Conservation (phyloP, 352 stramenopile species). For the Chloridella minuta region DNA sequence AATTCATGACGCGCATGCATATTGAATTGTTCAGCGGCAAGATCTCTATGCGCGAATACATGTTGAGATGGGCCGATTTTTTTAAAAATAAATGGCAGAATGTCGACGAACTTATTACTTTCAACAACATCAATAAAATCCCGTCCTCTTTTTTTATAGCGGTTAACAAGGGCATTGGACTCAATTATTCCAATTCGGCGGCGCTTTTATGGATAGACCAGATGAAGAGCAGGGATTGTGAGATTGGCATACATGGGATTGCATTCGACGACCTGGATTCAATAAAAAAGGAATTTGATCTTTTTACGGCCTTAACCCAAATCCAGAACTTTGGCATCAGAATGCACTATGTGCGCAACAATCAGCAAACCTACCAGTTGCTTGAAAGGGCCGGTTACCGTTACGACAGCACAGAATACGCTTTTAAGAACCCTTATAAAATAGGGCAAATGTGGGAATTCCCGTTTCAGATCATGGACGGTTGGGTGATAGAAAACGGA, state of each 20-base stretch:
- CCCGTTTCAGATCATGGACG: neutral
- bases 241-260: neutral
- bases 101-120: neutral
- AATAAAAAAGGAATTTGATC: neutral
- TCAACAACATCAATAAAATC: neutral
- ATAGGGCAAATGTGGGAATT: neutral
- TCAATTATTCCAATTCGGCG: neutral
- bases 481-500: neutral
- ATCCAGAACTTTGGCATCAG: neutral
- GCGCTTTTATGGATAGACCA: neutral
- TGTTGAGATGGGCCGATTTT: neutral
- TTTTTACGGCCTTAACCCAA: neutral
- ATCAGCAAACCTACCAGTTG: neutral
- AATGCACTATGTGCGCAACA: neutral
- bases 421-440: neutral
- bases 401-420: neutral
- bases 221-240: neutral
- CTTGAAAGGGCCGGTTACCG: neutral
- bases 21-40: neutral
- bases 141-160: neutral
- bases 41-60: neutral
- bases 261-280: neutral
- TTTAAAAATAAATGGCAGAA: conserved; percentile 6
- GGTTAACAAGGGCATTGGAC: neutral
- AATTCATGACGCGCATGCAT: neutral